A percentile compares a stretch with the other conserved stretches of the same genome.
Conservation (phyloP, 164 flowering plant species). For the Kalanchoe fedtschenkoi region DNA sequence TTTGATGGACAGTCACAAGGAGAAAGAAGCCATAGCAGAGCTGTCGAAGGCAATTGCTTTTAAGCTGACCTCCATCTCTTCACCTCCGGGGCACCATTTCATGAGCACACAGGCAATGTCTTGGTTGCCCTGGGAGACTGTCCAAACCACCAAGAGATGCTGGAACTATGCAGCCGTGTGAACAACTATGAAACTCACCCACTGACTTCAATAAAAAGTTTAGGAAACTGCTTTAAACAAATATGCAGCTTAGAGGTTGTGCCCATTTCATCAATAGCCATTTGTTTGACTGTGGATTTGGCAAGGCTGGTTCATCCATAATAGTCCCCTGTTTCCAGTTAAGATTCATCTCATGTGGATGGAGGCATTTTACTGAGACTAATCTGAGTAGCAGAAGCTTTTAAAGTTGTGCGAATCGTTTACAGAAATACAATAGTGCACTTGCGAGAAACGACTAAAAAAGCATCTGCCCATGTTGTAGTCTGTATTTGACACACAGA, state of each 20-base stretch:
- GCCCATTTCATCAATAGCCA: neutral
- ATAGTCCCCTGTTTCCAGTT: too few relatives aligned
- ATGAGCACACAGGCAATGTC: conserved; percentile 78
- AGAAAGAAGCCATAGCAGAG: conserved; percentile 85
- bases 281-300: too few relatives aligned
- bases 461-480: too few relatives aligned
- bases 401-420: too few relatives aligned
- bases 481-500: too few relatives aligned
- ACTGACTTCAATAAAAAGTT: neutral
- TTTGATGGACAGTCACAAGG: conserved; percentile 93
- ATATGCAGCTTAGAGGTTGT: neutral
- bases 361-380: too few relatives aligned
- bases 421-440: too few relatives aligned
- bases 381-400: too few relatives aligned
- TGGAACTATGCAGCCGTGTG: conserved; percentile 84
- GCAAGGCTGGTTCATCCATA: too few relatives aligned
- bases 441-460: too few relatives aligned
- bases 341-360: too few relatives aligned
- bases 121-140: conserved; percentile 78
- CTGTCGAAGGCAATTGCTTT: conserved; percentile 88
- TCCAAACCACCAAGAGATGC: conserved; percentile 91
- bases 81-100: conserved; percentile 92
- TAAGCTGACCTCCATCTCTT: conserved; percentile 91
- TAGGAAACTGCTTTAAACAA: neutral
- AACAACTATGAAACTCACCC: conserved; percentile 43